phyloP scores from a whole-genome alignment of 2,329 filamentous ascomycete genomes.

The Aspergillus transmontanensis region DNA sequence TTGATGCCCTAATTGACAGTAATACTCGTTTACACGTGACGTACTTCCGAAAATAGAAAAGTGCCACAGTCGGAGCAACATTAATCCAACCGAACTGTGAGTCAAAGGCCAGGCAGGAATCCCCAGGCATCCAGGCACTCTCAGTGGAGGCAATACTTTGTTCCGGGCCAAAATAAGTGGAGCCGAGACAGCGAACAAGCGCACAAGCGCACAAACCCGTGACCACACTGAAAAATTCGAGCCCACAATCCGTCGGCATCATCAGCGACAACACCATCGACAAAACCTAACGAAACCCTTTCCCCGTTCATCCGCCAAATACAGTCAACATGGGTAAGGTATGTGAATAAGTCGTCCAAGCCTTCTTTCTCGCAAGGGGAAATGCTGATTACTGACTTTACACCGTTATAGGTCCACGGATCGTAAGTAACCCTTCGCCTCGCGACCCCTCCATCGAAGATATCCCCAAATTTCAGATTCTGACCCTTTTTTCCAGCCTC shows the following conservation, averaged over 20 bases:
- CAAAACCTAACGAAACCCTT: constrained; percentile 3
- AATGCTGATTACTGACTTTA: constrained; percentile 6
- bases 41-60: background rate
- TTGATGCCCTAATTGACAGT: background rate
- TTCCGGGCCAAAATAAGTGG: constrained; percentile 4
- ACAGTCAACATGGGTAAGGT: constrained; percentile 19
- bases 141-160: constrained; percentile 7
- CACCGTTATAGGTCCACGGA: constrained; percentile 16
- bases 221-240: constrained; percentile 17
- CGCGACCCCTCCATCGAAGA: background rate
- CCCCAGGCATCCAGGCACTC: constrained; percentile 1
- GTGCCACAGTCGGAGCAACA: background rate
- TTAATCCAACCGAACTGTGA: constrained; percentile 4
- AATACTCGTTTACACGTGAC: background rate
- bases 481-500: constrained; percentile 13
- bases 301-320: constrained; percentile 5
- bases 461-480: background rate
- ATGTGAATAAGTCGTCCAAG: background rate
- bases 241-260: constrained; percentile 9
- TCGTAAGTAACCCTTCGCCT: constrained; percentile 9
- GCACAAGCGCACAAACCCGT: constrained; percentile 18
- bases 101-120: background rate
- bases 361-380: background rate
- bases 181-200: background rate
- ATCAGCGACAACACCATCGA: constrained; percentile 15